phyloP scores from a whole-genome alignment of 2,329 filamentous ascomycete genomes.

The Bipolaris sorokiniana region DNA sequence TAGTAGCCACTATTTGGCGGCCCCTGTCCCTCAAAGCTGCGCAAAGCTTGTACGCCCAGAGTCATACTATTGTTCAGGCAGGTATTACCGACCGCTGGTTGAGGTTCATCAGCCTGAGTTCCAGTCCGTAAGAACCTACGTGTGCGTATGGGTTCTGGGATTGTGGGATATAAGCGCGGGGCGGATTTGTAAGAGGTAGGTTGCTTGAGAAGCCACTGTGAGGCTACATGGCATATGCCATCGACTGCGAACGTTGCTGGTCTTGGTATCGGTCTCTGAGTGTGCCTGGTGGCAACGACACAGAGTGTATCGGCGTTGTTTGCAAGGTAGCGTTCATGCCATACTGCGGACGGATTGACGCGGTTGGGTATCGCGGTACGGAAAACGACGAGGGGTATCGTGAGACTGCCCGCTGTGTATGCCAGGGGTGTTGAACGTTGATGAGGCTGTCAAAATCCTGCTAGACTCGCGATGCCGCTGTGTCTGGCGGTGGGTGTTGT shows the following conservation, averaged over 20 bases:
- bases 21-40: conserved; percentile 21
- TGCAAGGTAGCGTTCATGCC: conserved; percentile 47
- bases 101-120: conserved; percentile 48
- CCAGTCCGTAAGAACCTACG: conserved; percentile 29
- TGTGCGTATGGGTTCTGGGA: conserved; percentile 52
- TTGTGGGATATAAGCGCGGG: conserved; percentile 47
- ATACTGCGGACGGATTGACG: conserved; percentile 51
- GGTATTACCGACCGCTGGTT: conserved; percentile 53
- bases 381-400: conserved; percentile 51
- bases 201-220: conserved; percentile 49
- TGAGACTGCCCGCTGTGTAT: conserved; percentile 44
- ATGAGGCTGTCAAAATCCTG: conserved; percentile 50
- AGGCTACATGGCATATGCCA: conserved; percentile 45
- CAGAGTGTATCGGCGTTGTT: conserved; percentile 38
- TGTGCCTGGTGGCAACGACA: conserved; percentile 39
- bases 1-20: conserved; percentile 9
- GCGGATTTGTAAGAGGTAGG: conserved; percentile 54
- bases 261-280: conserved; percentile 36
- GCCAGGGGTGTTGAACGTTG: conserved; percentile 52
- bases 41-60: conserved; percentile 23
- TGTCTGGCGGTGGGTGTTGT: conserved; percentile 45
- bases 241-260: conserved; percentile 51
- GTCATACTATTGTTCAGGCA: conserved; percentile 51
- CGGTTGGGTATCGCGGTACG: conserved; percentile 48
- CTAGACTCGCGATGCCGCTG: conserved; percentile 43